Conservation (phyloP, 768 basidiomycete genomes). For the Tulasnella sp. region DNA sequence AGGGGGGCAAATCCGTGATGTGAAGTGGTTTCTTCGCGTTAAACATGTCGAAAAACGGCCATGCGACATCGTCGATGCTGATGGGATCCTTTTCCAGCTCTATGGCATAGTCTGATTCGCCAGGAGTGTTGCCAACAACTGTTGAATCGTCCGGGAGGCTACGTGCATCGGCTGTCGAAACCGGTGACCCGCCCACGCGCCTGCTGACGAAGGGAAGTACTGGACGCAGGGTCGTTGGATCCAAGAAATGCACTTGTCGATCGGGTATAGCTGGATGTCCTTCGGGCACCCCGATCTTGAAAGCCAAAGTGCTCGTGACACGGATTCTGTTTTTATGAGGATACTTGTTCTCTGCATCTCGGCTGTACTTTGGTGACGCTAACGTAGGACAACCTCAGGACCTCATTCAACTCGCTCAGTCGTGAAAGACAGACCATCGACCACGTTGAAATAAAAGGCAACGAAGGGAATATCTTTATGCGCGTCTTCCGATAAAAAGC, state of each 20-base stretch:
- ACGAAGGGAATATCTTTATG: conserved; percentile 30
- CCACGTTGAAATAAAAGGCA: conserved; percentile 25
- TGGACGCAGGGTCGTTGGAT: conserved; percentile 4
- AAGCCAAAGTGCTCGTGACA: conserved; percentile 34
- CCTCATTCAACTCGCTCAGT: background rate
- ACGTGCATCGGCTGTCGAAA: background rate
- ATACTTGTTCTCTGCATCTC: conserved; percentile 1
- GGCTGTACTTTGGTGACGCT: conserved; percentile 11
- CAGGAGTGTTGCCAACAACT: conserved; percentile 35
- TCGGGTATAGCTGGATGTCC: conserved; percentile 33
- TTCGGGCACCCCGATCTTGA: conserved; percentile 37
- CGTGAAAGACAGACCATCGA: background rate
- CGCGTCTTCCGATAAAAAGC: conserved; percentile 22
- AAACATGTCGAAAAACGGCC: conserved; percentile 31
- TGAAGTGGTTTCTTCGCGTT: conserved; percentile 28
- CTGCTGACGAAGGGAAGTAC: background rate
- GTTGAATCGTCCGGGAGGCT: conserved; percentile 23
- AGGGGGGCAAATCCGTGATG: conserved; percentile 16
- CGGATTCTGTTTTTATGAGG: conserved; percentile 18
- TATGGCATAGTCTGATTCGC: conserved; percentile 9
- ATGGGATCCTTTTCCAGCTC: conserved; percentile 25
- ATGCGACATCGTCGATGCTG: background rate
- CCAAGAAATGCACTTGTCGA: conserved; percentile 18
- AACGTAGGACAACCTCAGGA: background rate
- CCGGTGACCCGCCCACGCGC: background rate